Percentiles rank a stretch among this genome's conserved stretches.
These are phyloP conservation scores for Purshia tridentata DNA, from an alignment of 306 rosid genomes.

Conservation along the genomic window DNA sequence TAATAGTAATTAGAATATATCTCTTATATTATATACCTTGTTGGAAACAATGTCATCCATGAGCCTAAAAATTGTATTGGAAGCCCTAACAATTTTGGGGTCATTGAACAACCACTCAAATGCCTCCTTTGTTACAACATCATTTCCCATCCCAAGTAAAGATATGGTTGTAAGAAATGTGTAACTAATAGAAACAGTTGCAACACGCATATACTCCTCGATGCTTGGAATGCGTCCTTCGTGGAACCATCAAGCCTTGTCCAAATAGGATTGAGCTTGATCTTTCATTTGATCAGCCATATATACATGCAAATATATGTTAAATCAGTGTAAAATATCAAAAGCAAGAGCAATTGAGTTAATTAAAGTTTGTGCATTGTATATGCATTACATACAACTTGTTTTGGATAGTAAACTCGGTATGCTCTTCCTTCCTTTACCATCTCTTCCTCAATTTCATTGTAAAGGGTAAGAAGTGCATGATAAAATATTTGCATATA, in stretches of 20 bases:
- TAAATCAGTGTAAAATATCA: not conserved
- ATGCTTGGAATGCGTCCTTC: constrained; percentile 11
- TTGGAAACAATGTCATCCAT: constrained; percentile 20
- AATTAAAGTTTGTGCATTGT: not conserved
- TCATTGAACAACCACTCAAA: not conserved
- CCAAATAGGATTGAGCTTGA: constrained; percentile 16
- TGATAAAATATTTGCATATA: constrained; percentile 23
- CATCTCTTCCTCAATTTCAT: not conserved
- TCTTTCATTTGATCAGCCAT: constrained; percentile 11
- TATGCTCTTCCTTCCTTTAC: constrained; percentile 21
- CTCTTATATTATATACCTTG: not conserved
- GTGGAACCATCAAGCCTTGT: constrained; percentile 42
- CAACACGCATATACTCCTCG: too few relatives aligned
- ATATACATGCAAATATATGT: too few relatives aligned
- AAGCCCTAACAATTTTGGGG: constrained; percentile 20
- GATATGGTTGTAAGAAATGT: too few relatives aligned
- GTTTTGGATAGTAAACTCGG: constrained; percentile 20
- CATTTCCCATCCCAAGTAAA: too few relatives aligned
- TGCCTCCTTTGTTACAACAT: too few relatives aligned
- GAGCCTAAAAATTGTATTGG: constrained; percentile 10
- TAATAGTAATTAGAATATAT: too few relatives aligned
- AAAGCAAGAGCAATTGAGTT: too few relatives aligned
- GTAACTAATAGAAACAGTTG: too few relatives aligned
- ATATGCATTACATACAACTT: constrained; percentile 8
- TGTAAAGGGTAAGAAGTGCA: constrained; percentile 2